These are phyloP conservation scores for Leccinum obscurum DNA, from an alignment of 768 basidiomycete genomes.

Conservation along the genomic window DNA sequence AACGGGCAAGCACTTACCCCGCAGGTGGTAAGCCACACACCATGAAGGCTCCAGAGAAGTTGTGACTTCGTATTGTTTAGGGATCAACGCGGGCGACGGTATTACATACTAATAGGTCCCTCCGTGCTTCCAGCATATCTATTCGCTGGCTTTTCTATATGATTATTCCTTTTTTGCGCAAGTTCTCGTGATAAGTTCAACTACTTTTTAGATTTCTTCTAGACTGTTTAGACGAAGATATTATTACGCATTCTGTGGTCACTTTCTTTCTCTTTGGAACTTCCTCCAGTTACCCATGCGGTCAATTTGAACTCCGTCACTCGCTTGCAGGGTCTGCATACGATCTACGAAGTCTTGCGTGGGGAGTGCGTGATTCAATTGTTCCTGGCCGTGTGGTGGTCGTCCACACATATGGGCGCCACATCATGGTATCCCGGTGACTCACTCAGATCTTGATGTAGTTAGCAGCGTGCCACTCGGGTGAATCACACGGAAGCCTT, in stretches of 20 bases:
- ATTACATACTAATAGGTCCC: constrained; percentile 22
- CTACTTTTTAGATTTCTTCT: constrained; percentile 30
- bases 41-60: constrained; percentile 29
- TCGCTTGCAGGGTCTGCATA: constrained; percentile 15
- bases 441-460: not conserved
- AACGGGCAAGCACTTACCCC: constrained; percentile 38
- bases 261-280: constrained; percentile 18
- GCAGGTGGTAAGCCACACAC: constrained; percentile 37
- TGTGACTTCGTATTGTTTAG: constrained; percentile 34
- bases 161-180: constrained; percentile 39
- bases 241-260: constrained; percentile 14
- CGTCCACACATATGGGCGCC: constrained; percentile 5
- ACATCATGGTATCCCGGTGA: constrained; percentile 5
- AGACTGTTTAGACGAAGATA: constrained; percentile 23
- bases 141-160: constrained; percentile 39
- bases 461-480: not conserved
- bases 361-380: constrained; percentile 11
- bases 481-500: not conserved
- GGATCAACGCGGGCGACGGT: constrained; percentile 22
- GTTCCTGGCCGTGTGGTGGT: constrained; percentile 7
- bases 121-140: constrained; percentile 26
- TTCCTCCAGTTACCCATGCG: constrained; percentile 11
- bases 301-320: constrained; percentile 7
- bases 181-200: constrained; percentile 18
- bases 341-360: constrained; percentile 15